These are phyloP conservation scores for Penicillium frequentans DNA, from an alignment of 2,329 filamentous ascomycete genomes.

Conservation along the genomic window DNA sequence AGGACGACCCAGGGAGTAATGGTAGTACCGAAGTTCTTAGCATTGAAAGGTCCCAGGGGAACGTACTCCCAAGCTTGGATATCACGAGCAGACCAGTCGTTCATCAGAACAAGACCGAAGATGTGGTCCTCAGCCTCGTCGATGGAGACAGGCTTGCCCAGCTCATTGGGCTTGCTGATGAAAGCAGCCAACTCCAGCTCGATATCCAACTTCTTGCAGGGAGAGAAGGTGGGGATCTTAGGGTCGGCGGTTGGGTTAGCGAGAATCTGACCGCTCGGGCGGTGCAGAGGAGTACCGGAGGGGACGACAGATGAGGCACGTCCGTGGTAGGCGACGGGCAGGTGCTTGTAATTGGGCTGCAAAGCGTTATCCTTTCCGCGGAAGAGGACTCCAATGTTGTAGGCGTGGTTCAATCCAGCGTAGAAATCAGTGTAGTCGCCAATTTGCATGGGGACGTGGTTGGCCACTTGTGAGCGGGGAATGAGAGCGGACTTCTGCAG, in stretches of 20 bases:
- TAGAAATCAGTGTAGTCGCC: constrained; percentile 88
- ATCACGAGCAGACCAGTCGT: constrained; percentile 84
- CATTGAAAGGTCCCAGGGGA: constrained; percentile 77
- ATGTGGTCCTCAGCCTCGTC: constrained; percentile 67
- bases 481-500: constrained; percentile 61
- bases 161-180: constrained; percentile 62
- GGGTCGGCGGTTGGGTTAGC: constrained; percentile 61
- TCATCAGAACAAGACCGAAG: constrained; percentile 79
- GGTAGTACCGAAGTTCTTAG: constrained; percentile 79
- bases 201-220: constrained; percentile 69
- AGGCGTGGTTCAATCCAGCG: constrained; percentile 75
- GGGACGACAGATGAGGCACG: constrained; percentile 73
- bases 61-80: constrained; percentile 85
- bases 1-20: constrained; percentile 80
- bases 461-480: constrained; percentile 59
- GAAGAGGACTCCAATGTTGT: constrained; percentile 70
- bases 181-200: constrained; percentile 81
- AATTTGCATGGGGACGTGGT: constrained; percentile 73
- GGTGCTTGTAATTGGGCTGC: constrained; percentile 77
- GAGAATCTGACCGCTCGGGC: constrained; percentile 74
- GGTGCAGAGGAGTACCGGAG: constrained; percentile 70
- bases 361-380: constrained; percentile 70
- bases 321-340: constrained; percentile 81
- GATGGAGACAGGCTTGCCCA: constrained; percentile 65
- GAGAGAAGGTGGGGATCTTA: constrained; percentile 63